Evolutionary conservation across 1,284 basidiomycete genomes (phyloP), one percentile per base, ranked within the genome.

Genomic region (Trichosporon sp.): DNA sequence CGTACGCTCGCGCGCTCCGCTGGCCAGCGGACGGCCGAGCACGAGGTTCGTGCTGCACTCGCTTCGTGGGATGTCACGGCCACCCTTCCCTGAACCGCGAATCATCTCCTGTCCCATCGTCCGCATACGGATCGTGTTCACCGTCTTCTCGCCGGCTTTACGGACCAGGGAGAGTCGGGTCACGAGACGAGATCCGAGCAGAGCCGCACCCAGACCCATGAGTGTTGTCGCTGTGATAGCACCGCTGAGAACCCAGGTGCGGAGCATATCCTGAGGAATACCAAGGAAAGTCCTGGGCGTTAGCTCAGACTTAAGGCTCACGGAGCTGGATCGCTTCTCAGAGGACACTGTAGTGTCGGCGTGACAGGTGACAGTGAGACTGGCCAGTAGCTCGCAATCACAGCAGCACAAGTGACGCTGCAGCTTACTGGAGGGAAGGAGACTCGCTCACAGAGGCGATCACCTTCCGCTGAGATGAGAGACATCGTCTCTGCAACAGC

Each of bases 101-200:
- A 52, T 10, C 59, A 64, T 58, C 16, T 40, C 49, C 61, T 67
- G 66, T 1, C 63, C 63, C 8, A 34, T 29, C 16, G 63, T 60
- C 8, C 23, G 27, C 40, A 68, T 58, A 31, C 66, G 66, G 33
- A 68, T 34, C 62, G 59, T 63, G 56, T 61, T 2, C 16, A 25
- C 19, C 4, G 57, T 25, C 19, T 9, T 4, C 33, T 33, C 19
- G 10, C 31, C n/a, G 4, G 59, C 27, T 13, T 57, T 56, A 54
- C 34, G 61, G 52, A 68, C 57, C 31, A 68, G 61, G 5, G 62
- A 49, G 33, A 68, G 61, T n/a, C 66, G 64, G 33, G 66, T 60
- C 4, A 65, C 54, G 5, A 63, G 44, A 54, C 66, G 66, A 14
- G 64, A 52, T 5, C 56, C 52, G 19, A 65, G 34, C 21, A 44